Base-by-base conservation (phyloP, 768 basidiomycete genomes). In the Gymnopilus dilepis region DNA sequence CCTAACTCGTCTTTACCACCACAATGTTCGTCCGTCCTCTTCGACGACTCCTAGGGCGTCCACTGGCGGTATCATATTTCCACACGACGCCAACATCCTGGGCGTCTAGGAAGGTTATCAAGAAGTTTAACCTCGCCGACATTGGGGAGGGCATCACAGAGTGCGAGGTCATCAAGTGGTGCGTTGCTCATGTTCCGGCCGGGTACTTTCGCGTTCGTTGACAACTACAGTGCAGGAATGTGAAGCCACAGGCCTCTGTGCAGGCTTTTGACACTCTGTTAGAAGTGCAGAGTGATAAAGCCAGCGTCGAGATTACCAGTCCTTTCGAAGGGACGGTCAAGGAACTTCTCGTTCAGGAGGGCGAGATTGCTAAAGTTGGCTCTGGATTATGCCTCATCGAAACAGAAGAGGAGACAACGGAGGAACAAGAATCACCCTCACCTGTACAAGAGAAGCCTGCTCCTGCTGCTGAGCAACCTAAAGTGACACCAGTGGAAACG, bases 81-180 rank as follows among this genome's bases (percentile, higher is more conserved):
- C 78, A 80, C 61, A 72, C 74, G 0, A 75, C 73, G 9, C 33
- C 76, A 21, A 52, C 55, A 1, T 70, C 61, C 13, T 74, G 70
- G 71, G 72, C 75, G 1, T 65, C 73, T 2, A 66, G 65, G 33
- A 82, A 80, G 58, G 73, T 78, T 11, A 61, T 80, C 22, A 79
- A 89, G 59, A 84, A 80, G 8, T 92, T 92, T 79, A 91, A 86
- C 59, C 84, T 93, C 38, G 91, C 91, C 1, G 91, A 94, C 71
- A 92, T 95, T 69, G 93, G 94, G 4, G 93, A 95, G 74, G 94
- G 94, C 5, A 94, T 95, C 65, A 94, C 92, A 22, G 93, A 95
- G 73, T 92, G 91, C 70, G 92, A 96, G 75, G 84, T 95, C 65
- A 87, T 96, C 48, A 89, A 88, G 73, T 95, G 94, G 93, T 91